Conservation (phyloP, 2,329 filamentous ascomycete species). For the Xylaria sp. region DNA sequence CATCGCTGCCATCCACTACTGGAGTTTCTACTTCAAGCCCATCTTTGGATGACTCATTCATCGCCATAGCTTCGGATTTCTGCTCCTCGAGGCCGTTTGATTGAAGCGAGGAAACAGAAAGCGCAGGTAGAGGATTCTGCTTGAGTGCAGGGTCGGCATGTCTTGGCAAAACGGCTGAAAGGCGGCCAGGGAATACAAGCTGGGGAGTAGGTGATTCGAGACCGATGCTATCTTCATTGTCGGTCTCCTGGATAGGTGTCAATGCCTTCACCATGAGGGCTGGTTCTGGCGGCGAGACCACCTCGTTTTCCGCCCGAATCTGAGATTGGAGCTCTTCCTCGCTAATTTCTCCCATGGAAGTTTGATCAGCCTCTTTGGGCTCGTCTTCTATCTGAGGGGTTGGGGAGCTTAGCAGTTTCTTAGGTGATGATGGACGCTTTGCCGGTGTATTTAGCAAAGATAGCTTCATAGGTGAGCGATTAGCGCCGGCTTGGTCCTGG, state of each 20-base stretch:
- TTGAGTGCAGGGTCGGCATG: slow-evolving; percentile 55
- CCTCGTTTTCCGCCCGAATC: slow-evolving; percentile 36
- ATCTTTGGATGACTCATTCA: not conserved
- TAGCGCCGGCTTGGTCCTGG: slow-evolving; percentile 48
- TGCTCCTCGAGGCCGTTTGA: not conserved
- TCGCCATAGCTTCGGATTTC: not conserved
- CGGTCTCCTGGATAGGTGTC: slow-evolving; percentile 23
- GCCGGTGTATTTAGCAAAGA: slow-evolving; percentile 49
- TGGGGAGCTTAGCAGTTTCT: slow-evolving; percentile 43
- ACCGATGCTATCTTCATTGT: slow-evolving; percentile 28
- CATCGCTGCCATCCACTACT: not conserved
- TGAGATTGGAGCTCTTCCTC: slow-evolving; percentile 33
- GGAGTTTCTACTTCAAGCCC: not conserved
- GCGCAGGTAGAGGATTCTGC: slow-evolving; percentile 46
- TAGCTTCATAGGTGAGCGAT: slow-evolving; percentile 52
- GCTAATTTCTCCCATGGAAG: slow-evolving; percentile 21
- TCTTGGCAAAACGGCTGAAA: slow-evolving; percentile 59
- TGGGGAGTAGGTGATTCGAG: slow-evolving; percentile 41
- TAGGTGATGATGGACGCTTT: slow-evolving; percentile 47
- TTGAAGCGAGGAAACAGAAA: slow-evolving; percentile 3
- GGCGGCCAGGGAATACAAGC: slow-evolving; percentile 57
- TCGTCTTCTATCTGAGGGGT: slow-evolving; percentile 29
- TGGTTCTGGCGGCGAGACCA: slow-evolving; percentile 27
- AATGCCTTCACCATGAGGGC: slow-evolving; percentile 3
- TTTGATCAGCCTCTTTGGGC: not conserved